Conservation (phyloP, 2,329 filamentous ascomycete genomes). For the Clarireedia sp. region DNA sequence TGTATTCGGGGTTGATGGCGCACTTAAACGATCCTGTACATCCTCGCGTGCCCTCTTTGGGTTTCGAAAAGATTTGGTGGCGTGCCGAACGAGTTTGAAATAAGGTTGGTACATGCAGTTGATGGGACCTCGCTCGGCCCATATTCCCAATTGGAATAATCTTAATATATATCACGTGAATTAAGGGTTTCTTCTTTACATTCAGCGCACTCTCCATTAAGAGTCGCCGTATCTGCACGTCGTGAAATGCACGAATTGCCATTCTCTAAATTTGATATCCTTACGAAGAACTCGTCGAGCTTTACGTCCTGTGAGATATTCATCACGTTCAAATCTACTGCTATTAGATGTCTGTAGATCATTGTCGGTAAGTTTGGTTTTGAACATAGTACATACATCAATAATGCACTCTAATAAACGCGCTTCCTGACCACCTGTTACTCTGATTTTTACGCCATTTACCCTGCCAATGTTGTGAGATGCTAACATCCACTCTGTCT, state of each 20-base stretch:
- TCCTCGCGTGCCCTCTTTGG: conserved; percentile 2
- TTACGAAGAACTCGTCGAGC: not conserved
- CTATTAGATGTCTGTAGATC: no score
- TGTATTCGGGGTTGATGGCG: not conserved
- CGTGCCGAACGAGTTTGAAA: not conserved
- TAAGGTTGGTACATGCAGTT: not conserved
- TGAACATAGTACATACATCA: no score
- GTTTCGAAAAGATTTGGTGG: not conserved
- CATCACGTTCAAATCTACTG: no score
- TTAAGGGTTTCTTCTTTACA: not conserved
- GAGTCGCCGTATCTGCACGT: not conserved
- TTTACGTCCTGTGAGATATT: no score
- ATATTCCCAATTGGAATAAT: not conserved
- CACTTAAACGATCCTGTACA: not conserved
- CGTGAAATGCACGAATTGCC: not conserved
- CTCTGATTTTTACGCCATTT: no score
- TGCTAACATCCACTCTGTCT: no score
- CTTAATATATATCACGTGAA: not conserved
- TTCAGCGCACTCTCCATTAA: no score
- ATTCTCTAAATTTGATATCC: not conserved
- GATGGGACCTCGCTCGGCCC: not conserved
- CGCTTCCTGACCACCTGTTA: no score
- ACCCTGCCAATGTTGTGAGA: no score
- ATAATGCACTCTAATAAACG: no score
- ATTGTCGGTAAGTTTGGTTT: no score